phyloP scores from a whole-genome alignment of 345 rosid genomes.

The Aurinia saxatilis region DNA sequence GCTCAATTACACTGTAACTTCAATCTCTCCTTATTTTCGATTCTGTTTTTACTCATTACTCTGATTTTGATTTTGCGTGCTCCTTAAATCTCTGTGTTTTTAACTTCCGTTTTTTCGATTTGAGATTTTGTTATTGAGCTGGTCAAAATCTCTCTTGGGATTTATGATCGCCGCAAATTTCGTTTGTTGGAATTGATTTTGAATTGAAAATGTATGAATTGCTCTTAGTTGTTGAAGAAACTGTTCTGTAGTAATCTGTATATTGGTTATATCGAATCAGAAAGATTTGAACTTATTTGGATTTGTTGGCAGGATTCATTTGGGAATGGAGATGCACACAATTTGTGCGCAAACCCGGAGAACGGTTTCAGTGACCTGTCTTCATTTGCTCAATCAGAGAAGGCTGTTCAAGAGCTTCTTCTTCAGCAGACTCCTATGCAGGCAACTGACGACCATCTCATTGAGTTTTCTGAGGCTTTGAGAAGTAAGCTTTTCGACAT shows the following conservation, averaged over 20 bases:
- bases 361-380: slow-evolving; percentile 45
- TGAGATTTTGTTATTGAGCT: slow-evolving; percentile 5
- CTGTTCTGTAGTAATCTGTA: no score
- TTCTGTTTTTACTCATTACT: background rate
- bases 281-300: background rate
- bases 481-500: slow-evolving; percentile 54
- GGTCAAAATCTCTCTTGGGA: background rate
- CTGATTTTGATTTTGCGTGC: background rate
- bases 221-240: no score
- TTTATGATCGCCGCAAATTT: slow-evolving; percentile 10
- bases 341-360: slow-evolving; percentile 35
- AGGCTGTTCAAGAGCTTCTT: slow-evolving; percentile 84
- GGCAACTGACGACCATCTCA: slow-evolving; percentile 76
- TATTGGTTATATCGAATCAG: background rate
- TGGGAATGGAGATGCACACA: slow-evolving; percentile 47
- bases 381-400: slow-evolving; percentile 62
- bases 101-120: background rate
- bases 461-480: slow-evolving; percentile 91
- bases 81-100: background rate
- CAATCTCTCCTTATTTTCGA: slow-evolving; percentile 2
- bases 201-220: background rate
- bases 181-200: background rate
- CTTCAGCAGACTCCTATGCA: slow-evolving; percentile 61
- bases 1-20: slow-evolving; percentile 43
- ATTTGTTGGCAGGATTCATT: slow-evolving; percentile 32